Base-by-base conservation (phyloP, 1,284 basidiomycete species). In the Irpex sp. region DNA sequence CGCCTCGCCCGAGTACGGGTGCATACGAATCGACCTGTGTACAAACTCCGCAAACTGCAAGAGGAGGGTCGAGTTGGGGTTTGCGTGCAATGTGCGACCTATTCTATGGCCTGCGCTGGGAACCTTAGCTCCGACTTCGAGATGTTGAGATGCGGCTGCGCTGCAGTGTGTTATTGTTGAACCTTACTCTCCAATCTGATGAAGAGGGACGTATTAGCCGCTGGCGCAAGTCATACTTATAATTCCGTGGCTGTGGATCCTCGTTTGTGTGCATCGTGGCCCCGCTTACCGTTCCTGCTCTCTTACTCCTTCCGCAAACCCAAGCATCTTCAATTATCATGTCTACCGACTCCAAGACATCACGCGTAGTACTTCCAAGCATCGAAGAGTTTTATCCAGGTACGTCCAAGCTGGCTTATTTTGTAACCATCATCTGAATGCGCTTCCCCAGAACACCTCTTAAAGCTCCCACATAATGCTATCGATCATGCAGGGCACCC, bases 361-460 rank as follows among this genome's bases (percentile, higher is more conserved):
- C 57, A 3, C 44, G 31, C 40, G 65, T 68, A 21, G 34, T 65
- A 15, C 72, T 73, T 38, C 72, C 71, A 17, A 72, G 72, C 67
- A 71, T 73, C 68, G 68, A 72, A 61, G 70, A 73, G 62, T 65
- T 73, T 59, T 71, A 71, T 58, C 71, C 72, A 48, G 72, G 71
- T 71, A 47, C 19, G 69, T 54, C 37, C n/a, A 44, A 15, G 49
- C 49, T 7, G 2, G 8, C 17, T 8, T 51, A 8, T 21, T 19
- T n/a, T 51, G 8, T 3, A 51, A 21, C 2, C 7, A n/a, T 21
- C 15, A 3, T 13, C 19, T 51, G 13, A 51, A 9, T 17, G 15
- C 17, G 21, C 49, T 11, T 55, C 55, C 26, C 55, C 15, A 44
- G 40, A 9, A 44, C 40, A 44, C 40, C 40, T 44, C 5, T 15